Base-by-base conservation (phyloP, 345 rosid genomes). In the Triadica sebifera region DNA sequence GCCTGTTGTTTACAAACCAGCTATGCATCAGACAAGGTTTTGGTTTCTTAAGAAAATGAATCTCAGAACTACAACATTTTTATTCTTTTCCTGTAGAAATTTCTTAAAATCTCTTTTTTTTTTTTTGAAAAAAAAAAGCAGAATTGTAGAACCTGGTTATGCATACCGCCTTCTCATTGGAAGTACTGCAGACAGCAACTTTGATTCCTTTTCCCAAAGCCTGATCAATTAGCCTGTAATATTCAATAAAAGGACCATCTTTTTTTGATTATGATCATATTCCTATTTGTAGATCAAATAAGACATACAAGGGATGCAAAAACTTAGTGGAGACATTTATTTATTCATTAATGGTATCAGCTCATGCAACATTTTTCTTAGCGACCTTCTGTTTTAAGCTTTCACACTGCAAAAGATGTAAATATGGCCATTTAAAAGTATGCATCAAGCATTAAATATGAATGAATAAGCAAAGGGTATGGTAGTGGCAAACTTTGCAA, bases 111-210 rank as follows among this genome's bases (percentile, higher is more conserved):
- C 64, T 25, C 16, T 12, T 17, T 75, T 50, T n/a, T n/a, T n/a
- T n/a, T n/a, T n/a, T n/a, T n/a, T n/a, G n/a, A n/a, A n/a, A 72
- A 47, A 61, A 45, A 62, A 71, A 60, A 46, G 49, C 64, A 50
- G 71, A 76, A 64, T 72, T 57, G 83, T 73, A 81, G 86, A 84
- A 87, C 89, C 92, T 86, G 87, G 74, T 80, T 75, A 81, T 63
- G 86, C 97, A 84, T 89, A 94, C 98, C 93, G 97, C 98, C 93
- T 94, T 94, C 89, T 92, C 97, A 86, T 92, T 92, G 12, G 98
- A 94, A 69, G 98, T 92, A 76, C 98, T 92, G 84, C 98, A 92
- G 60, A 94, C 98, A 5, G 98, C 98, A 61, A 94, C 97, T 80
- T 84, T 81, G 25, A 92, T 94, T 79, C 90, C 97, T 65, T 85